Percentiles rank a stretch among this genome's conserved stretches.
Evolutionary conservation across 2,329 filamentous ascomycete genomes (phyloP).

Genomic region (Onygena corvina): DNA sequence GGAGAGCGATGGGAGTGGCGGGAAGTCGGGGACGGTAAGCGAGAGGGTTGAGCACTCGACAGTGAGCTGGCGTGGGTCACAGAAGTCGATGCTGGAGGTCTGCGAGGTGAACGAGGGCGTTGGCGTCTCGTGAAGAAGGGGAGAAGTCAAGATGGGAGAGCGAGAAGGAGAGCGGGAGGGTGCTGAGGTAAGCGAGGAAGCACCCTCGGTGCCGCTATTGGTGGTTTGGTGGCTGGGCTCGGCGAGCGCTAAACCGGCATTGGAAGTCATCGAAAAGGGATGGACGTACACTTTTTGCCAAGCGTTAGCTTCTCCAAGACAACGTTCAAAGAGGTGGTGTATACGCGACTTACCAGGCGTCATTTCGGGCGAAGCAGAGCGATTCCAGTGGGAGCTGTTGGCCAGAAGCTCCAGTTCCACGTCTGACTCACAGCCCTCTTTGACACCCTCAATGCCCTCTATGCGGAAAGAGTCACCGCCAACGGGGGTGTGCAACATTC

Average conservation of each 20-base stretch:
- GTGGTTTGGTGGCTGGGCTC: constrained; percentile 24
- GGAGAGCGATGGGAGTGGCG: constrained; percentile 47
- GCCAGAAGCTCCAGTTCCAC: constrained; percentile 61
- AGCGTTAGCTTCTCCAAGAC: not conserved
- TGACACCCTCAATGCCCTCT: constrained; percentile 54
- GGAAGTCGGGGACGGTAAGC: constrained; percentile 46
- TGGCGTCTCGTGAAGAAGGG: constrained; percentile 69
- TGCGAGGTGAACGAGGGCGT: constrained; percentile 52
- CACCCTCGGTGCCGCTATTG: constrained; percentile 40
- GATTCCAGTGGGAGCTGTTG: constrained; percentile 62
- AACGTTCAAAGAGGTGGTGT: not conserved
- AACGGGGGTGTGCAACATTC: constrained; percentile 69
- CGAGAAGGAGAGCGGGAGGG: constrained; percentile 81
- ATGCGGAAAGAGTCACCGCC: constrained; percentile 66
- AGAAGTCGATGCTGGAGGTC: constrained; percentile 66
- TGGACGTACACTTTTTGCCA: constrained; percentile 49
- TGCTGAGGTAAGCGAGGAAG: constrained; percentile 57
- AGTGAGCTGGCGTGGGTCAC: constrained; percentile 80
- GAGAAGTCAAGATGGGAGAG: constrained; percentile 58
- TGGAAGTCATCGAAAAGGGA: constrained; percentile 50
- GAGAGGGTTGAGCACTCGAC: constrained; percentile 44
- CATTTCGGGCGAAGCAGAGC: constrained; percentile 69
- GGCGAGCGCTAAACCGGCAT: constrained; percentile 1
- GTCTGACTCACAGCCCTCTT: constrained; percentile 60
- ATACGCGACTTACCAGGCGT: constrained; percentile 63